A percentile compares a stretch with the other conserved stretches of the same genome.
These are phyloP conservation scores for Nephelium lappaceum DNA, from an alignment of 345 rosid species.

Conservation along the genomic window DNA sequence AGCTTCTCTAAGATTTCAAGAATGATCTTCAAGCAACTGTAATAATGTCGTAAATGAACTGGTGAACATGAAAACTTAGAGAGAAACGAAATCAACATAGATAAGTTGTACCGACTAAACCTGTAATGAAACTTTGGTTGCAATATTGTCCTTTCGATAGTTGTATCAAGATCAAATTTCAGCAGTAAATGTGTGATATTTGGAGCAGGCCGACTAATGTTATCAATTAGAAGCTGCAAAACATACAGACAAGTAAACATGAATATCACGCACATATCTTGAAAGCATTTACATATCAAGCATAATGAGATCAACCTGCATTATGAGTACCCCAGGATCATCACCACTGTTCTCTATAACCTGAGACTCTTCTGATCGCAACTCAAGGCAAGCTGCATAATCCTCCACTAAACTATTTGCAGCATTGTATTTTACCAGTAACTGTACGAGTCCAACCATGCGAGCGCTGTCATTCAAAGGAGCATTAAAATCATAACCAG, in stretches of 20 bases:
- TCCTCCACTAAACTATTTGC: constrained; percentile 74
- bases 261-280: background rate
- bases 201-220: constrained; percentile 87
- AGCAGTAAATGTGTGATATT: constrained; percentile 89
- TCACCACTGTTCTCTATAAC: constrained; percentile 63
- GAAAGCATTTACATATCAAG: background rate
- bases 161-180: constrained; percentile 78
- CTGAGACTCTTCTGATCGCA: constrained; percentile 75
- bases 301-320: constrained; percentile 64
- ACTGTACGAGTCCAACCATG: constrained; percentile 83
- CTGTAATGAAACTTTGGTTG: constrained; percentile 98
- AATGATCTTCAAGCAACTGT: constrained; percentile 91
- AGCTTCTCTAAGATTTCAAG: constrained; percentile 87
- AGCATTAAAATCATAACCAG: constrained; percentile 14
- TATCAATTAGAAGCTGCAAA: constrained; percentile 83
- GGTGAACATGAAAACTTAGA: constrained; percentile 10
- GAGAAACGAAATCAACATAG: background rate
- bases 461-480: constrained; percentile 67
- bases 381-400: constrained; percentile 92
- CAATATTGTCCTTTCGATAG: constrained; percentile 76
- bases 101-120: constrained; percentile 38
- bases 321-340: constrained; percentile 84
- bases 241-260: constrained; percentile 11
- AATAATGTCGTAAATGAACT: constrained; percentile 23
- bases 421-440: constrained; percentile 78